Conservation (phyloP, 306 rosid genomes). For the Vigna mungo region DNA sequence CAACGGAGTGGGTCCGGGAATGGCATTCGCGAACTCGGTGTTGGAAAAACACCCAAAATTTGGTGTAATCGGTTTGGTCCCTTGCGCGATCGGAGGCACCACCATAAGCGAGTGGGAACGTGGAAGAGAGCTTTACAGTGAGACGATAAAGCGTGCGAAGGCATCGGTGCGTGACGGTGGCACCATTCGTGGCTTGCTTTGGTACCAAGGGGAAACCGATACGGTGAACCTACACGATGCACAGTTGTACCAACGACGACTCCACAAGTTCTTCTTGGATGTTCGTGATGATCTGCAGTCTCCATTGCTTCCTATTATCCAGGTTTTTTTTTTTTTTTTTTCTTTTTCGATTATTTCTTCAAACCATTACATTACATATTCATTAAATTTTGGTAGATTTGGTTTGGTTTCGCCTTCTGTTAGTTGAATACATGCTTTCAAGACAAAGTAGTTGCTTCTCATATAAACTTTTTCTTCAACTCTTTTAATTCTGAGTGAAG, state of each 20-base stretch:
- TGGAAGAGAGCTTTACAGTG: constrained; percentile 56
- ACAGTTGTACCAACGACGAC: constrained; percentile 44
- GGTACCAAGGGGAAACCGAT: constrained; percentile 92
- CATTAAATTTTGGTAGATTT: constrained; percentile 36
- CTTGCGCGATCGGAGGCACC: constrained; percentile 63
- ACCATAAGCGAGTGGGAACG: constrained; percentile 54
- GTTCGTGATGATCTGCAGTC: constrained; percentile 66
- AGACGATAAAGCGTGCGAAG: constrained; percentile 64
- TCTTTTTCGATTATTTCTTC: not conserved
- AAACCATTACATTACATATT: not conserved
- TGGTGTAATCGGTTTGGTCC: constrained; percentile 61
- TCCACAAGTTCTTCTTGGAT: constrained; percentile 63
- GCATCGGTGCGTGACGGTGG: constrained; percentile 58
- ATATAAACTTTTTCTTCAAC: not conserved
- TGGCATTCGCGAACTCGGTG: constrained; percentile 50
- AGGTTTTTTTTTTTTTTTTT: constrained; percentile 51
- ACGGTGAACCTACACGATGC: constrained; percentile 56
- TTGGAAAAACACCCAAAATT: constrained; percentile 24
- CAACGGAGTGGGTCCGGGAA: constrained; percentile 57
- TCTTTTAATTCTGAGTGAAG: constrained; percentile 23
- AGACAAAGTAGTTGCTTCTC: constrained; percentile 31
- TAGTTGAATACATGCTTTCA: constrained; percentile 34
- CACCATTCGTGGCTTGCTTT: constrained; percentile 56
- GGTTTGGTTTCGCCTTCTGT: constrained; percentile 29
- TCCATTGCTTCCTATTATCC: constrained; percentile 80